Base-by-base conservation (phyloP, 768 basidiomycete genomes). In the Trametes villosa region DNA sequence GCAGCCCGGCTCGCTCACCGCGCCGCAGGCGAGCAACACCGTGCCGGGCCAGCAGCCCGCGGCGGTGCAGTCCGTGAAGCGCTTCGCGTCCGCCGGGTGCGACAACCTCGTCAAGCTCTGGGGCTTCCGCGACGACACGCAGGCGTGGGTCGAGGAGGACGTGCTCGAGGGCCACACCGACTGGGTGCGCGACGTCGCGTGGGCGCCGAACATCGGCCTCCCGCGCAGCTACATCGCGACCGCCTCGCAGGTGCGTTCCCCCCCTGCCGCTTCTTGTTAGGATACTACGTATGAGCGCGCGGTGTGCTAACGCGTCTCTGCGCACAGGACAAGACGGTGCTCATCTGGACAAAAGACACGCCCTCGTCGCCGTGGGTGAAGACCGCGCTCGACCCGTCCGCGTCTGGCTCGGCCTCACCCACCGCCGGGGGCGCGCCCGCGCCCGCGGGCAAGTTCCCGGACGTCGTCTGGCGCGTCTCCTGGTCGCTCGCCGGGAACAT, bases 131-230 rank as follows among this genome's bases (percentile, higher is more conserved):
- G 92, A 96, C 53, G 89, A 92, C 53, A 82, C 87, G 9, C 90
- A 95, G 73, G 85, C 91, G 9, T 98, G 96, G 94, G 81, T 84
- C 15, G 92, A 94, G 67, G 96, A 95, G 72, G 95, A 96, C 68
- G 85, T 82, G 0, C 84, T 99, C 24, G 91, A 93, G 50, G 95
- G 94, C 0, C 96, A 99, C 74, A 84, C 89, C 0, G 96, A 99
- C 74, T 99, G 96, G 96, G 96, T 99, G 22, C 83, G 96, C 47
- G 96, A 98, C 72, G 96, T 98, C n/a, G 93, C 96, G 0, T 98
- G 96, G 95, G 96, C 96, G 1, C 96, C 97, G 0, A 97, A 94
- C 66, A 96, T 98, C 63, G 97, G 97, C 0, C 81, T 98, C 17
- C 94, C 96, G 0, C 84, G 94, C 63, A 91, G 88, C 70, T 98